Evolutionary conservation across 1,284 basidiomycete species (phyloP).

Genomic region (Sporisorium exsertum): DNA sequence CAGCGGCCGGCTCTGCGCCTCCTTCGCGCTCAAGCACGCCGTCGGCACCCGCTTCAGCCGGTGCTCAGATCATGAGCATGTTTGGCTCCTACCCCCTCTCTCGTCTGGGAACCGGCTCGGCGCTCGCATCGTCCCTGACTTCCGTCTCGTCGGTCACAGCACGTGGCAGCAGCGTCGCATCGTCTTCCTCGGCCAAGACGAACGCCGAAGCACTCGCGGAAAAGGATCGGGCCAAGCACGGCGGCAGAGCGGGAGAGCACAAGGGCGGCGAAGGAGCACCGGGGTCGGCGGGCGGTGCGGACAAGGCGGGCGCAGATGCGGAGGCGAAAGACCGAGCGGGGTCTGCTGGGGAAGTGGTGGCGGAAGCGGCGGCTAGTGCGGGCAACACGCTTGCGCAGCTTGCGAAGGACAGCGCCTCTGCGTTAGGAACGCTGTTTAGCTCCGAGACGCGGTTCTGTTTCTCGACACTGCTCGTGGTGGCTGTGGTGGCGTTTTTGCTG

Average conservation of each 20-base stretch:
- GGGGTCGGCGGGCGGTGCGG: neutral
- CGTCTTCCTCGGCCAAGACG: constrained; percentile 29
- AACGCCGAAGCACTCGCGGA: constrained; percentile 47
- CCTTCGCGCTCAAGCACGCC: constrained; percentile 42
- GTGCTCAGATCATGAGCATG: constrained; percentile 58
- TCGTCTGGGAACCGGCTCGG: constrained; percentile 48
- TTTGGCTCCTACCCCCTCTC: constrained; percentile 59
- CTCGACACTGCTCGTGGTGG: constrained; percentile 75
- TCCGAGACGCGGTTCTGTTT: constrained; percentile 34
- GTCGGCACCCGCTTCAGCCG: constrained; percentile 37
- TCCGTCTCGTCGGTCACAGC: constrained; percentile 57
- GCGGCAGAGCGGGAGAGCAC: constrained; percentile 9
- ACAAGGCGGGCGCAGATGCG: neutral
- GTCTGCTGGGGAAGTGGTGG: constrained; percentile 1
- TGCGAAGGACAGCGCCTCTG: constrained; percentile 11
- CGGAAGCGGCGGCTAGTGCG: constrained; percentile 25
- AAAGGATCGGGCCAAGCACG: constrained; percentile 33
- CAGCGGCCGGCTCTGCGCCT: constrained; percentile 33
- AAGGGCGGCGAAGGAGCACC: constrained; percentile 11
- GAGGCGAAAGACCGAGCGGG: neutral
- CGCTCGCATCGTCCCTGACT: constrained; percentile 41
- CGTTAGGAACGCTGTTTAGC: constrained; percentile 18
- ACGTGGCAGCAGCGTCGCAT: constrained; percentile 46
- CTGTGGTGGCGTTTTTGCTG: constrained; percentile 87
- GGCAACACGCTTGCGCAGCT: constrained; percentile 29